phyloP scores from a whole-genome alignment of 177 flowering plant genomes.

The Tripterygium wilfordii region DNA sequence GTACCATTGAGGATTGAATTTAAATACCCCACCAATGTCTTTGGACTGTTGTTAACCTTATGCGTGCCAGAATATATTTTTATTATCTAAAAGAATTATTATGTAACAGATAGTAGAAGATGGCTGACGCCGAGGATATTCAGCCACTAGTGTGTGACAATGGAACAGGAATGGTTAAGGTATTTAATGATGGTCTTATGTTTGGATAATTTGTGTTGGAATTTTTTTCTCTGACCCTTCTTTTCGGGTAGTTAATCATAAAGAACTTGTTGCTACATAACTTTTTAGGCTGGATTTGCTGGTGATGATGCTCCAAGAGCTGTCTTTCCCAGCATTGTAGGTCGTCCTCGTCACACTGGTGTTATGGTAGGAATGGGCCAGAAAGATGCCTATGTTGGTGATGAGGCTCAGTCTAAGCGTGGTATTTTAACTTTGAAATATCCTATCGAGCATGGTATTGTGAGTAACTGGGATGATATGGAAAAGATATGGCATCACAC shows the following conservation, averaged over 20 bases:
- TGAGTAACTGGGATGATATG: slow-evolving; percentile 72
- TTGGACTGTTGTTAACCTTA: no score
- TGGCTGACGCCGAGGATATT: slow-evolving; percentile 60
- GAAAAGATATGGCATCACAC: slow-evolving; percentile 68
- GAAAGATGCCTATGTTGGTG: slow-evolving; percentile 62
- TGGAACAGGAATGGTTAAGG: slow-evolving; percentile 75
- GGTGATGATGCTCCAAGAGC: slow-evolving; percentile 75
- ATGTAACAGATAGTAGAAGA: slow-evolving; percentile 20
- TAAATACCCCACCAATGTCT: no score
- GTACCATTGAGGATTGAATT: no score
- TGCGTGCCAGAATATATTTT: no score
- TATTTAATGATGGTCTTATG: slow-evolving; percentile 2
- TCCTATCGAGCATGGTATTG: slow-evolving; percentile 66
- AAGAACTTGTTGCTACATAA: no score
- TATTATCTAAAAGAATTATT: no score
- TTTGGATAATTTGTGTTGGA: no score
- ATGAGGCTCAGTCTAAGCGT: slow-evolving; percentile 63
- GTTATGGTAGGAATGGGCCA: slow-evolving; percentile 76
- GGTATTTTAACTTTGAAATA: slow-evolving; percentile 56
- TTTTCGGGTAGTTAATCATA: no score
- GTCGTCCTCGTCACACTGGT: slow-evolving; percentile 63
- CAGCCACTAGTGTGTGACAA: slow-evolving; percentile 63
- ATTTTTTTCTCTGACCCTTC: no score
- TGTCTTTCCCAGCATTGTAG: slow-evolving; percentile 67
- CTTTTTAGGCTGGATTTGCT: slow-evolving; percentile 71